Base-by-base conservation (phyloP, 1,139 yeast genomes). In the Candida tropicalis region DNA sequence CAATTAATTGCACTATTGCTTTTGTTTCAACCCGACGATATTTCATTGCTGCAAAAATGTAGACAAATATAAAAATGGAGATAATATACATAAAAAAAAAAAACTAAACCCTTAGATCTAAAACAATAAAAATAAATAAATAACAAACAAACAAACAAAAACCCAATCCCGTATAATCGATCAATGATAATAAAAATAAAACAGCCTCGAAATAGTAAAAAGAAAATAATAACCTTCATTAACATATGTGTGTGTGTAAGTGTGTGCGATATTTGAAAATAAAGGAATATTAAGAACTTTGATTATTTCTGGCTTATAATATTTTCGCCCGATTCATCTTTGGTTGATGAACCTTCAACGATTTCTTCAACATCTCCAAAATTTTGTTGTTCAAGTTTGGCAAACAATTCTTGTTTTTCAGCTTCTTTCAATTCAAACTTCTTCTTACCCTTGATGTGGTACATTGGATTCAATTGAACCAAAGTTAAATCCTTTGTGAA, bases 361-460 rank as follows among this genome's bases (percentile, higher is more conserved):
- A 23, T 32, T n/a, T 32, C 45, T 32, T 37, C 28, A 28, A 38
- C 24, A 10, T 38, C 41, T 31, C 13, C 47, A 23, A 49, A 45
- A 6, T 42, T 47, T 36, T 47, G 49, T 26, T 47, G 40, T 42
- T 40, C 43, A 17, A 47, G 52, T 54, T 59, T 65, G 35, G 56
- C 62, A 58, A 84, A 82, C 58, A 85, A 72, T 36, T 68, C 75
- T 29, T 73, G 75, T 57, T 77, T 74, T 64, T 85, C 80, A 26
- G 63, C 75, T 37, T 65, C 64, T 34, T 79, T 60, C 57, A 84
- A 64, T 55, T 83, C 85, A 45, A 75, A 55, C 67, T 82, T 79
- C 74, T 82, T 76, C 76, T 82, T 82, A 54, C 77, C 76, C 69
- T 83, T 85, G 52, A 84, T 66, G 70, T 82, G 76, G 65, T 82